These are phyloP conservation scores for Turritis glabra DNA, from an alignment of 345 rosid genomes.

Conservation along the genomic window DNA sequence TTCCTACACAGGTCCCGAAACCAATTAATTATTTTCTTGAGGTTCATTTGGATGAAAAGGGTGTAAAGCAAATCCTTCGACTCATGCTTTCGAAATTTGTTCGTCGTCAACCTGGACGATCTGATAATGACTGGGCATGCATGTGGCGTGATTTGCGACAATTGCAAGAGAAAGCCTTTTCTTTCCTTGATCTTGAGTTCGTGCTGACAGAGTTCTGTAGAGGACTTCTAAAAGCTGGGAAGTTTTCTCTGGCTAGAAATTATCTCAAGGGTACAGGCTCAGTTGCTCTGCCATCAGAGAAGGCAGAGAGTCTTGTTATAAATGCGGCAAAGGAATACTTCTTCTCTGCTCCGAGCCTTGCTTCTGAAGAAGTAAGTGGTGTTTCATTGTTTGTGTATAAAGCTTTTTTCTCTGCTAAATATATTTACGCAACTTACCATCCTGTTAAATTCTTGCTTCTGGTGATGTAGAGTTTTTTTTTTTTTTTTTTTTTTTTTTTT, in stretches of 20 bases:
- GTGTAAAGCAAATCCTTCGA: constrained; percentile 86
- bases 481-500: not conserved
- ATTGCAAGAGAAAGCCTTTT: constrained; percentile 84
- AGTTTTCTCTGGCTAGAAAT: constrained; percentile 94
- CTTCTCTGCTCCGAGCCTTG: constrained; percentile 90
- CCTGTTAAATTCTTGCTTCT: constrained; percentile 16
- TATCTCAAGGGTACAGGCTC: constrained; percentile 90
- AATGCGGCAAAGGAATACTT: constrained; percentile 95
- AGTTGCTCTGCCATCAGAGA: constrained; percentile 72
- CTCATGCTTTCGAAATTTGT: constrained; percentile 92
- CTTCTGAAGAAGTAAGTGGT: constrained; percentile 77
- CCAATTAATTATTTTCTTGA: constrained; percentile 73
- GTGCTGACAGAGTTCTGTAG: constrained; percentile 92
- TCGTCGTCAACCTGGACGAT: constrained; percentile 74
- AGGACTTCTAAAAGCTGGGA: constrained; percentile 95
- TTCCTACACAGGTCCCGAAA: constrained; percentile 75
- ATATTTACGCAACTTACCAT: constrained; percentile 17
- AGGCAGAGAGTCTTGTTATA: constrained; percentile 89
- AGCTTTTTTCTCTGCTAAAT: constrained; percentile 3
- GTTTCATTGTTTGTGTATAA: constrained; percentile 15
- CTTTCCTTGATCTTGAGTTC: constrained; percentile 83
- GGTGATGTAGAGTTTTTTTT: not conserved
- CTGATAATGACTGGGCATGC: constrained; percentile 98
- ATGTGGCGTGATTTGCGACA: constrained; percentile 95
- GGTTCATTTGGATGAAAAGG: constrained; percentile 81